Evolutionary conservation across 2,329 filamentous ascomycete species (phyloP).

Genomic region (Ascochyta lentis): DNA sequence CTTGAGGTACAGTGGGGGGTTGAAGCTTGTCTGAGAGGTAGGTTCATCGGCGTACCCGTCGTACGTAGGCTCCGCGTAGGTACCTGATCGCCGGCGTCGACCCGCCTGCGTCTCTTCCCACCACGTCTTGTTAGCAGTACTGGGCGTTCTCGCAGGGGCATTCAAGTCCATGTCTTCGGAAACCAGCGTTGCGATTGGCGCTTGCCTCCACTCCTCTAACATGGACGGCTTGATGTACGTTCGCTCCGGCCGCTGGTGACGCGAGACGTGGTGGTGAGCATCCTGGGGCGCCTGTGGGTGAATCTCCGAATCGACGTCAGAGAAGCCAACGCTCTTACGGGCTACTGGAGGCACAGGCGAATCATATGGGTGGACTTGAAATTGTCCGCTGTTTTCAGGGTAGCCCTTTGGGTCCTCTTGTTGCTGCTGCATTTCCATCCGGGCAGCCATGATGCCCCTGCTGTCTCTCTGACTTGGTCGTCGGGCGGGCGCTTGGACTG

Average conservation of each 20-base stretch:
- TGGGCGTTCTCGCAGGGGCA: constrained; percentile 35
- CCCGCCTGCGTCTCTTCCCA: constrained; percentile 70
- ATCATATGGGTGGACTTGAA: constrained; percentile 38
- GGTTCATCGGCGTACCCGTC: constrained; percentile 72
- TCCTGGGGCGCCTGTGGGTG: constrained; percentile 33
- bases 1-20: constrained; percentile 82
- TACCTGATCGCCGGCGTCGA: constrained; percentile 48
- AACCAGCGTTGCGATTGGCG: constrained; percentile 48
- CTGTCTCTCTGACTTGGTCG: constrained; percentile 37
- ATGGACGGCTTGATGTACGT: constrained; percentile 65
- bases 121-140: constrained; percentile 63
- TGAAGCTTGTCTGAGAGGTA: constrained; percentile 74
- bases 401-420: constrained; percentile 45
- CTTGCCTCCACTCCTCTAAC: constrained; percentile 63
- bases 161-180: constrained; percentile 54
- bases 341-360: constrained; percentile 40
- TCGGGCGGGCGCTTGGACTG: constrained; percentile 25
- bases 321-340: constrained; percentile 53
- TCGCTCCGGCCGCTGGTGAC: constrained; percentile 53
- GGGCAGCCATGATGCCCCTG: constrained; percentile 44
- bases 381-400: constrained; percentile 41
- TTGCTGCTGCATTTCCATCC: constrained; percentile 49
- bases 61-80: constrained; percentile 58
- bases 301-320: constrained; percentile 32
- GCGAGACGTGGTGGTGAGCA: constrained; percentile 39